phyloP scores from a whole-genome alignment of 139 green algal genomes.

The Chlorella ohadii region DNA sequence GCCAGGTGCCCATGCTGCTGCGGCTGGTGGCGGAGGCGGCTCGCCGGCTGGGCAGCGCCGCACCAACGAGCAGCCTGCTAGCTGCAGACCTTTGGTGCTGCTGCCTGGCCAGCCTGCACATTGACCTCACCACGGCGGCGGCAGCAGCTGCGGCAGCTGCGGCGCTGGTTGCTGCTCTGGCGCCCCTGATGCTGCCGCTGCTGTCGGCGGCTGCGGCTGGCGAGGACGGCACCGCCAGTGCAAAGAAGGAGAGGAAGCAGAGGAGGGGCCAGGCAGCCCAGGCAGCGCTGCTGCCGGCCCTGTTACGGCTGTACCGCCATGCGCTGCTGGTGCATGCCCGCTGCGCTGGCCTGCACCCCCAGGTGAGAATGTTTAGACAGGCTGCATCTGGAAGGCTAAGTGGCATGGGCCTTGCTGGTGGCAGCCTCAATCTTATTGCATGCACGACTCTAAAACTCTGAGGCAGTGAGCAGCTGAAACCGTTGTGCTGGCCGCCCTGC shows the following conservation, averaged over 20 bases:
- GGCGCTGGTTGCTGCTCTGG: constrained; percentile 13
- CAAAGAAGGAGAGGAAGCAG: neutral
- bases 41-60: neutral
- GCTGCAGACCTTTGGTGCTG: constrained; percentile 2
- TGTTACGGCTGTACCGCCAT: constrained; percentile 29
- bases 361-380: neutral
- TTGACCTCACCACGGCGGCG: constrained; percentile 37
- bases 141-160: constrained; percentile 13
- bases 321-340: constrained; percentile 25
- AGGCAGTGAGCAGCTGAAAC: neutral
- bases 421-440: neutral
- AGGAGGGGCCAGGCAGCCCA: neutral
- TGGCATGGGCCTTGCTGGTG: neutral
- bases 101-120: constrained; percentile 27
- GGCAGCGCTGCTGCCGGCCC: neutral
- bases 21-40: neutral
- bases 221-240: neutral
- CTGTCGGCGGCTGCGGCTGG: neutral
- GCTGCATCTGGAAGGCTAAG: too few species aligned
- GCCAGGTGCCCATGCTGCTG: constrained; percentile 34
- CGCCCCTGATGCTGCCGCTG: neutral
- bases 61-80: neutral
- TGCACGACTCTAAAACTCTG: neutral
- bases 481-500: neutral
- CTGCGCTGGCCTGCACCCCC: constrained; percentile 34